Conservation (phyloP, 2,329 filamentous ascomycete genomes). For the Talaromyces islandicus region DNA sequence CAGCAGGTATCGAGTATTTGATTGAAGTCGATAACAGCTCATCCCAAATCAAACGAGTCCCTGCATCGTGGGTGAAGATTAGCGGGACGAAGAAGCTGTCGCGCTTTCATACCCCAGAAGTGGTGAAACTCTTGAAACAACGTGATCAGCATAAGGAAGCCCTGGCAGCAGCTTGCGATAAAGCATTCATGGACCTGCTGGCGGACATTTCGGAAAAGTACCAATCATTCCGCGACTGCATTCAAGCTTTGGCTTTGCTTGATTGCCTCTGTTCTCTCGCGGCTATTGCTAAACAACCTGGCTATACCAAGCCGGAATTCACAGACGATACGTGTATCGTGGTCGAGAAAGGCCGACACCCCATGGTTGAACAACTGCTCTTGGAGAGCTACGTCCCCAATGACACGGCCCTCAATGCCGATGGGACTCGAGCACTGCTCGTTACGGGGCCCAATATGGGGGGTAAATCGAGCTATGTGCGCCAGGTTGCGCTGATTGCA, state of each 20-base stretch:
- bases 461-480: slow-evolving; percentile 95
- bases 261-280: slow-evolving; percentile 88
- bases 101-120: slow-evolving; percentile 89
- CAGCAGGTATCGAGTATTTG: slow-evolving; percentile 87
- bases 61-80: slow-evolving; percentile 91
- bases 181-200: slow-evolving; percentile 69
- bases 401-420: slow-evolving; percentile 64
- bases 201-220: slow-evolving; percentile 74
- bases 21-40: slow-evolving; percentile 78
- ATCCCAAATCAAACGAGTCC: slow-evolving; percentile 72
- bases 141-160: slow-evolving; percentile 93
- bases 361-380: slow-evolving; percentile 90
- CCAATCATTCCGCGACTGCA: slow-evolving; percentile 79
- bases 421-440: slow-evolving; percentile 66
- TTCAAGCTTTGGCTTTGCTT: slow-evolving; percentile 76
- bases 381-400: slow-evolving; percentile 89
- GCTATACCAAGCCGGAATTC: slow-evolving; percentile 74
- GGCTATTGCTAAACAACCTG: slow-evolving; percentile 75
- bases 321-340: slow-evolving; percentile 61
- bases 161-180: slow-evolving; percentile 83
- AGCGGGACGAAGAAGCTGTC: slow-evolving; percentile 89
- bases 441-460: slow-evolving; percentile 99
- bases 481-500: slow-evolving; percentile 80
- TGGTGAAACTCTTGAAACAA: slow-evolving; percentile 74
- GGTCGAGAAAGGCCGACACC: slow-evolving; percentile 74